Base-by-base conservation (phyloP, 1,284 basidiomycete species). In the Polyporus tsugae region DNA sequence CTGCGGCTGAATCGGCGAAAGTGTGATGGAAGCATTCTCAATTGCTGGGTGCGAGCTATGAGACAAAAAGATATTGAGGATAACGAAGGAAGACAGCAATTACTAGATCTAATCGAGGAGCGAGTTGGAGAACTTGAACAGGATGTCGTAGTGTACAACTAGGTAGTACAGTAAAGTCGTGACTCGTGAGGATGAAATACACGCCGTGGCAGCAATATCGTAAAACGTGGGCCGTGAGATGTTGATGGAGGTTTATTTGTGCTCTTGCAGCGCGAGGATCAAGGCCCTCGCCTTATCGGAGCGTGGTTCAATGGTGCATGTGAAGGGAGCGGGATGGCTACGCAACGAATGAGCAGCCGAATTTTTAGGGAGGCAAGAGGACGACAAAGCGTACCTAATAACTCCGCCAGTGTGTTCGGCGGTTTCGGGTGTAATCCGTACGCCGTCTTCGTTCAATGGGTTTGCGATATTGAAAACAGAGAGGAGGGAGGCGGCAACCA, bases 381-480 rank as follows among this genome's bases (percentile, higher is more conserved):
- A 42, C 65, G 60, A 55, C n/a, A 19, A 67, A 39, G 55, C 73
- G 44, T 46, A 77, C 76, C 75, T 73, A 60, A 76, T 74, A 0
- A 73, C 72, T 13, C 73, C 74, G 44, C 66, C 69, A 13, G 74
- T 75, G 39, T 73, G 75, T 49, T 71, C 70, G 9, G 67, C 62
- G 39, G 75, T 68, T 2, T 62, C 64, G 22, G 74, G 71, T 38
- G 78, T 71, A 39, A 75, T 57, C 1, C 66, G 67, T 4, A 42
- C 64, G 36, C 75, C 75, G 10, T 75, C 69, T 22, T 75, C 64
- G 19, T 74, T 62, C n/a, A 57, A 63, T 17, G 75, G 73, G 38
- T 78, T 75, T 17, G 73, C 58, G 60, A 81, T 78, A 53, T 78
- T 64, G 67, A 78, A 80, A 1, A 74, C 76, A 2, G 80, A 75